Percentiles rank a stretch among this genome's conserved stretches.
Evolutionary conservation across 1,139 yeast genomes (phyloP).

Genomic region (Chernovozyma aurita): DNA sequence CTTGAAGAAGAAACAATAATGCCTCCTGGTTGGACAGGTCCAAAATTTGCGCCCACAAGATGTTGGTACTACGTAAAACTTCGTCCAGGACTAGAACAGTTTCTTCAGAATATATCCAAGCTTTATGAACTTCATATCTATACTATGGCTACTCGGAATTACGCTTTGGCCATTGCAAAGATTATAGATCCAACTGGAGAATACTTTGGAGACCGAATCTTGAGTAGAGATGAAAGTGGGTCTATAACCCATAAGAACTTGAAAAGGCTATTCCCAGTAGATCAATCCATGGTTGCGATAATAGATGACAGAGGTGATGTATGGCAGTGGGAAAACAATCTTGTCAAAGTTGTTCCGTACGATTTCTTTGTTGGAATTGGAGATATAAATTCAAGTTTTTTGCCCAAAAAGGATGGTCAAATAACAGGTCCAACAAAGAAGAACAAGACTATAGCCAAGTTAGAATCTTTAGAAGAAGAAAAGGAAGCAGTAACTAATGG

Average conservation of each 20-base stretch:
- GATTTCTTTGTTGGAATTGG: constrained; percentile 97
- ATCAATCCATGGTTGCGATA: constrained; percentile 92
- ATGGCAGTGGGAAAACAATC: constrained; percentile 95
- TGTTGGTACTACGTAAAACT: constrained; percentile 92
- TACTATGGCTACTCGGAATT: constrained; percentile 98
- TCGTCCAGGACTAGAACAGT: constrained; percentile 80
- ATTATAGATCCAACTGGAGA: constrained; percentile 87
- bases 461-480: constrained; percentile 33
- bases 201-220: constrained; percentile 85
- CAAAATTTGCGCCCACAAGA: constrained; percentile 49
- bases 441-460: constrained; percentile 49
- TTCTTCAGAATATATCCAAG: constrained; percentile 58
- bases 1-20: constrained; percentile 69
- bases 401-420: constrained; percentile 75
- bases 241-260: constrained; percentile 85
- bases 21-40: constrained; percentile 57
- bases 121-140: constrained; percentile 89
- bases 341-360: constrained; percentile 90
- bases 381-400: constrained; percentile 88
- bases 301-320: constrained; percentile 98
- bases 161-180: constrained; percentile 85
- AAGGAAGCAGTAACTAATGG: constrained; percentile 13
- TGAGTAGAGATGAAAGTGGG: constrained; percentile 94
- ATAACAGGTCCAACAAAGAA: constrained; percentile 67
- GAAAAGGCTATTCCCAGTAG: constrained; percentile 88